Percentiles rank a stretch among this genome's conserved stretches.
These are phyloP conservation scores for Lactifluus piperatus DNA, from an alignment of 768 basidiomycete genomes.

Conservation along the genomic window DNA sequence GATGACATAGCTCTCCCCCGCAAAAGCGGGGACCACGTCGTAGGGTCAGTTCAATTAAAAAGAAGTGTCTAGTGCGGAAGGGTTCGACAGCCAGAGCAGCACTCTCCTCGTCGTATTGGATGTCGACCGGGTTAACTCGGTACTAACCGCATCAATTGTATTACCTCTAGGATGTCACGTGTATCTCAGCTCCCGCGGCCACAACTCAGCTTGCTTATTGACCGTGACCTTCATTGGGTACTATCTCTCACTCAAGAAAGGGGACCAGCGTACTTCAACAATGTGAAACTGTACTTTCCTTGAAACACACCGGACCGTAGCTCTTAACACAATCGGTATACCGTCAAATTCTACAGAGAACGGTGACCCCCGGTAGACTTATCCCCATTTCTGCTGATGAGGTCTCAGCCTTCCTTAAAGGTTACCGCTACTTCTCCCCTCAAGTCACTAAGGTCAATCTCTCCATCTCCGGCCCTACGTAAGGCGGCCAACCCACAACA, in stretches of 20 bases:
- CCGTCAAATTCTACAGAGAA: background rate
- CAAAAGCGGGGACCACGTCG: constrained; percentile 35
- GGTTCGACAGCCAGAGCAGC: background rate
- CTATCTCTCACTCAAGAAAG: too few relatives aligned
- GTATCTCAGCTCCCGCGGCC: too few relatives aligned
- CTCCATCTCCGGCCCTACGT: constrained; percentile 46
- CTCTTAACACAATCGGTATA: too few relatives aligned
- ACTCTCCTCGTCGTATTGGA: background rate
- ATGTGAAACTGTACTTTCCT: too few relatives aligned
- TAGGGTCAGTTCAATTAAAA: background rate
- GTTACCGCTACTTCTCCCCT: constrained; percentile 70
- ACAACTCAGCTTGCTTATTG: too few relatives aligned
- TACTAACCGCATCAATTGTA: background rate
- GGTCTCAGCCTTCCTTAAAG: constrained; percentile 47
- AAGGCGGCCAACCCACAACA: constrained; percentile 7
- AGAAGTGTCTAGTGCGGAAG: background rate
- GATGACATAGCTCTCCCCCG: constrained; percentile 63
- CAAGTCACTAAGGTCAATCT: constrained; percentile 36
- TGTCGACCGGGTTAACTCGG: background rate
- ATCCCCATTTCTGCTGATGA: constrained; percentile 31
- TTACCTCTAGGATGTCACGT: background rate
- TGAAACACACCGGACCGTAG: too few relatives aligned
- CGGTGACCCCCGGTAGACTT: background rate
- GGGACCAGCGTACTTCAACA: too few relatives aligned
- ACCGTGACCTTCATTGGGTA: too few relatives aligned